Percentiles rank a stretch among this genome's conserved stretches.
Evolutionary conservation across 805 yeast genomes (phyloP).

Genomic region (Diddensiella santjacobensis): DNA sequence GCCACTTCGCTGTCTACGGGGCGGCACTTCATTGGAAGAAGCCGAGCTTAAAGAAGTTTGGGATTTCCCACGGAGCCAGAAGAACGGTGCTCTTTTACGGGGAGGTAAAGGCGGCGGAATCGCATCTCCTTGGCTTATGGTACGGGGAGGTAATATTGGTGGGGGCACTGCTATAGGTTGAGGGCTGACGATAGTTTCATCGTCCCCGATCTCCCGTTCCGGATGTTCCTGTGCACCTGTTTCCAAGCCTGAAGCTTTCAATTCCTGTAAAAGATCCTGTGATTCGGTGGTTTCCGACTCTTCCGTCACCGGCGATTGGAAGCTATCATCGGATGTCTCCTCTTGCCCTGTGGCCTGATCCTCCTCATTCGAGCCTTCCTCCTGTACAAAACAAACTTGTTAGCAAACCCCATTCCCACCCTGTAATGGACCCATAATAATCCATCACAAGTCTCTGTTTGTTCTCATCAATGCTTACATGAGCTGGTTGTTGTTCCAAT

Average conservation of each 20-base stretch:
- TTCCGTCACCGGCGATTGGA: constrained; percentile 11
- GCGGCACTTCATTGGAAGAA: constrained; percentile 3
- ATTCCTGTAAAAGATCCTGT: not conserved
- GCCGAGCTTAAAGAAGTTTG: constrained; percentile 18
- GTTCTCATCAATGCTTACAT: too few relatives aligned
- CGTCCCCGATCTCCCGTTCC: not conserved
- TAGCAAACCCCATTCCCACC: too few relatives aligned
- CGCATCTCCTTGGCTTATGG: constrained; percentile 9
- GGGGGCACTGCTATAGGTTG: not conserved
- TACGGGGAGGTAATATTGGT: constrained; percentile 11
- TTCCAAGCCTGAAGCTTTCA: not conserved
- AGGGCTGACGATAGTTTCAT: not conserved
- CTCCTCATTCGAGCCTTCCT: too few relatives aligned
- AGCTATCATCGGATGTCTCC: constrained; percentile 14
- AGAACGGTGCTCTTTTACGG: constrained; percentile 29
- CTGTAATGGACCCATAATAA: too few relatives aligned
- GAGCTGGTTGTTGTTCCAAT: too few relatives aligned
- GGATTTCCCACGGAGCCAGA: constrained; percentile 27
- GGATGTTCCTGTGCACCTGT: not conserved
- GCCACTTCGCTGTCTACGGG: constrained; percentile 2
- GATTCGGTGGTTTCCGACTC: constrained; percentile 2
- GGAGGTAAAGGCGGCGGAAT: constrained; percentile 35
- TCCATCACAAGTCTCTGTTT: too few relatives aligned
- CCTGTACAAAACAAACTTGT: too few relatives aligned
- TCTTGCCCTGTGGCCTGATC: not conserved